These are phyloP conservation scores for Aspergillus haitiensis DNA, from an alignment of 495 filamentous ascomycete species.

Conservation along the genomic window DNA sequence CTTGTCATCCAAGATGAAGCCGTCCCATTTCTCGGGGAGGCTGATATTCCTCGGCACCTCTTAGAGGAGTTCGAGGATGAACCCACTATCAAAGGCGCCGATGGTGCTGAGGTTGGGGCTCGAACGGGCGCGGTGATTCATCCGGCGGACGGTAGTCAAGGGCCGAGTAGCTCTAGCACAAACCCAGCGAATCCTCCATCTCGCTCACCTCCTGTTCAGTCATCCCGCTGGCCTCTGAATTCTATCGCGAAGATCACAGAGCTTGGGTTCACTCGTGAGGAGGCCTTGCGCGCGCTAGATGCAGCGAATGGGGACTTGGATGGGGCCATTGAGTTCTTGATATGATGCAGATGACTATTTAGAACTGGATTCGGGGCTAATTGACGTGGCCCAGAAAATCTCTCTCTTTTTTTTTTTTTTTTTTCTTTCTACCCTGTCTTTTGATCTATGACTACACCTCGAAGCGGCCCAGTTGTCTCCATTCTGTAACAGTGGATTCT, in stretches of 20 bases:
- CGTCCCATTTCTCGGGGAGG: conserved; percentile 86
- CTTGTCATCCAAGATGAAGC: conserved; percentile 85
- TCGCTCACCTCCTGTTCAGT: conserved; percentile 31
- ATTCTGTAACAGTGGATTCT: background rate
- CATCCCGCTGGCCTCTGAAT: conserved; percentile 43
- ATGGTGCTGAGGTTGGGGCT: conserved; percentile 80
- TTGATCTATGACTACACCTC: conserved; percentile 12
- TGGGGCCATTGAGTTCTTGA: conserved; percentile 79
- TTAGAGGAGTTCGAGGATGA: conserved; percentile 72
- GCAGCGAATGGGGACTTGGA: conserved; percentile 84
- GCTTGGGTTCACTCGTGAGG: conserved; percentile 74
- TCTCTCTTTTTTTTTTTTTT: too few species aligned
- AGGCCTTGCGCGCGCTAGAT: conserved; percentile 78
- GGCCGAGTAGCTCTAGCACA: conserved; percentile 24
- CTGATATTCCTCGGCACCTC: conserved; percentile 81
- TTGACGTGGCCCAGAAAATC: conserved; percentile 13
- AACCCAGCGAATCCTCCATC: conserved; percentile 6
- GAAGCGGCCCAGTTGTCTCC: conserved; percentile 2
- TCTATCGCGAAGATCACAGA: conserved; percentile 65
- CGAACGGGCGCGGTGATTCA: conserved; percentile 78
- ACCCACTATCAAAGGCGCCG: conserved; percentile 81
- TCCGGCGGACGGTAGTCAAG: conserved; percentile 42
- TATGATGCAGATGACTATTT: conserved; percentile 37
- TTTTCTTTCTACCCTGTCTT: conserved; percentile 3
- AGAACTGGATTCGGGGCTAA: conserved; percentile 4